Evolutionary conservation across 495 filamentous ascomycete genomes (phyloP).

Genomic region (Hypoxylon rickii): DNA sequence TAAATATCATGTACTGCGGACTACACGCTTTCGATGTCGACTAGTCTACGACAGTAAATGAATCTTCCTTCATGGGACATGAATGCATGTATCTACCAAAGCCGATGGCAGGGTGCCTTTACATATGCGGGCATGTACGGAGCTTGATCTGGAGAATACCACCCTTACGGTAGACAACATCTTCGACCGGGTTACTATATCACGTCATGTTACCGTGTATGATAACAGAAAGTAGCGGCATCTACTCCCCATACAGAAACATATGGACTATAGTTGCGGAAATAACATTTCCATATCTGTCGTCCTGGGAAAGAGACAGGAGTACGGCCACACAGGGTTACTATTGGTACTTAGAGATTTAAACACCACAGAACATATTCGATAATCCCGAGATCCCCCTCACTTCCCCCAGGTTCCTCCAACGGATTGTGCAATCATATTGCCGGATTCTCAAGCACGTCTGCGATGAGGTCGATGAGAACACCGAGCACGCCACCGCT

Average conservation of each 20-base stretch:
- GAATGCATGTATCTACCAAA: background rate
- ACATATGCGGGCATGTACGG: background rate
- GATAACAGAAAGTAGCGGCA: conserved; percentile 1
- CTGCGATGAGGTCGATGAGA: conserved; percentile 27
- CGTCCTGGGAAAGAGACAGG: too few relatives aligned
- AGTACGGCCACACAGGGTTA: too few relatives aligned
- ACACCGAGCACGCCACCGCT: conserved; percentile 30
- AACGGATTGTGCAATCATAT: background rate
- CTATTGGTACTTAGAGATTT: too few relatives aligned
- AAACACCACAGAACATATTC: too few relatives aligned
- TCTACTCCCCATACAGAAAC: too few relatives aligned
- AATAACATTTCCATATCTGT: too few relatives aligned
- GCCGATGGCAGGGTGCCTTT: background rate
- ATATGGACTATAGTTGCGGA: too few relatives aligned
- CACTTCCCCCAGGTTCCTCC: conserved; percentile 2
- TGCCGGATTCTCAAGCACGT: conserved; percentile 15
- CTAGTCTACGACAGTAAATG: background rate
- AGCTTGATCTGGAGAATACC: too few relatives aligned
- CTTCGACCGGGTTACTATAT: too few relatives aligned
- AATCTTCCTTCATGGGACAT: background rate
- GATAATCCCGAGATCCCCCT: too few relatives aligned
- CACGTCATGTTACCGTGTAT: too few relatives aligned
- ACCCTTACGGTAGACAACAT: too few relatives aligned
- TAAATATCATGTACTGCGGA: background rate
- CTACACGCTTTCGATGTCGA: background rate